Conservation (phyloP, 2,329 filamentous ascomycete genomes). For the Penicillium sp. region DNA sequence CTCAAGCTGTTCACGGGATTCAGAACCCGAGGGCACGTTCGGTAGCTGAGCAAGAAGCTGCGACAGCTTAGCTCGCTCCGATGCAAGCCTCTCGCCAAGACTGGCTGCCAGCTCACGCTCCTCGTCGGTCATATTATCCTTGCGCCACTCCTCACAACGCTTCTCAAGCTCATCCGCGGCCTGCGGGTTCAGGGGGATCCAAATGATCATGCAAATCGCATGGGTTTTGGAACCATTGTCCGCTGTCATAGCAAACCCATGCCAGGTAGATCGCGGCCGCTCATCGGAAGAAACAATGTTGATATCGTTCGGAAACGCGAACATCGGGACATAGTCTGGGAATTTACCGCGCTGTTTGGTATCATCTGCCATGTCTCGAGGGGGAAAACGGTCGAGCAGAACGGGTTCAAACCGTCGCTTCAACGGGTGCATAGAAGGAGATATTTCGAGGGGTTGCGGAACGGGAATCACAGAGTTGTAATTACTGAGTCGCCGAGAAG, state of each 20-base stretch:
- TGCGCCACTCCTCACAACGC: conserved; percentile 81
- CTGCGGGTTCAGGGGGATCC: conserved; percentile 77
- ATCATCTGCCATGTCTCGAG: conserved; percentile 75
- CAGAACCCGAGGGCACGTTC: conserved; percentile 71
- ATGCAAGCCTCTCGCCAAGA: conserved; percentile 78
- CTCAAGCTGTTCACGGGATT: conserved; percentile 76
- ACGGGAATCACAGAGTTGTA: conserved; percentile 97
- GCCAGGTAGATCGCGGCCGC: conserved; percentile 92
- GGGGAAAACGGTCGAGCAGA: conserved; percentile 89
- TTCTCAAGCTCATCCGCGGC: conserved; percentile 70
- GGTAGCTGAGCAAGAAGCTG: conserved; percentile 80
- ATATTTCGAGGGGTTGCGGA: conserved; percentile 82
- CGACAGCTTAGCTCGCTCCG: conserved; percentile 84
- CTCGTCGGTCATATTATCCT: conserved; percentile 94
- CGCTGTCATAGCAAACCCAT: conserved; percentile 96
- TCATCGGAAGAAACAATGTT: conserved; percentile 94
- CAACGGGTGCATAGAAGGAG: conserved; percentile 91
- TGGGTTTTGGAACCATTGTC: conserved; percentile 89
- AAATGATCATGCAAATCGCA: conserved; percentile 84
- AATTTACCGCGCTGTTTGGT: conserved; percentile 75
- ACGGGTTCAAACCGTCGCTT: conserved; percentile 93
- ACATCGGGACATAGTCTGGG: conserved; percentile 98
- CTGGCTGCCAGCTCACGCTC: conserved; percentile 91
- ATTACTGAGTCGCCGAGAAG: conserved; percentile 83
- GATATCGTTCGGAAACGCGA: conserved; percentile 97